A percentile compares a stretch with the other conserved stretches of the same genome.
These are phyloP conservation scores for Moniliophthora roreri DNA, from an alignment of 1,284 basidiomycete species.

Conservation along the genomic window DNA sequence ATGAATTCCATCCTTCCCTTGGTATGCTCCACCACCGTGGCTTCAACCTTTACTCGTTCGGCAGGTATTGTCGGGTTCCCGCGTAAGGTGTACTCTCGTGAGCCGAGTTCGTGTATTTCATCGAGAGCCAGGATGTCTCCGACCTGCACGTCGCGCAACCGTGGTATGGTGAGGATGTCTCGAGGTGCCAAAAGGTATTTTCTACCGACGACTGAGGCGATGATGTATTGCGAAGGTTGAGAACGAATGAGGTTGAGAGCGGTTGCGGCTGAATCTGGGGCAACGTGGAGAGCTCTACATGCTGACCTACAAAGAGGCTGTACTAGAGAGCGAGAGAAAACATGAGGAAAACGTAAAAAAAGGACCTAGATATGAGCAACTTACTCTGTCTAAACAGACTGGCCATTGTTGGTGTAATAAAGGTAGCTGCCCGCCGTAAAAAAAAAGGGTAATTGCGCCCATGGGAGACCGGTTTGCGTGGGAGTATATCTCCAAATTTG, in stretches of 20 bases:
- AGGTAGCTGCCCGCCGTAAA: not conserved
- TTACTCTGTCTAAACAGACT: conserved; percentile 14
- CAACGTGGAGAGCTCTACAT: conserved; percentile 28
- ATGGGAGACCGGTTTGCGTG: too few species aligned
- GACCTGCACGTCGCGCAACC: conserved; percentile 77
- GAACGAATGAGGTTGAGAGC: conserved; percentile 73
- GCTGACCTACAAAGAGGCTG: conserved; percentile 13
- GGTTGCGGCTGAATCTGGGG: conserved; percentile 37
- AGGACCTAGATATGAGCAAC: not conserved
- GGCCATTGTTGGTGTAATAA: not conserved
- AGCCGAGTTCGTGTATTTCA: conserved; percentile 92
- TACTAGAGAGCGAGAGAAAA: conserved; percentile 1
- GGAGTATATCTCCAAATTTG: not conserved
- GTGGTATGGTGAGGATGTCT: conserved; percentile 91
- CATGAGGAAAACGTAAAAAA: not conserved
- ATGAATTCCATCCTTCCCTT: conserved; percentile 90
- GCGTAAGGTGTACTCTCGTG: conserved; percentile 90
- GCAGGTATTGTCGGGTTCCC: conserved; percentile 64
- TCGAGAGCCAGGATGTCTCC: conserved; percentile 86
- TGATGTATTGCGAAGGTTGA: conserved; percentile 85
- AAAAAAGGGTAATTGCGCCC: too few species aligned
- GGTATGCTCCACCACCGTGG: conserved; percentile 95
- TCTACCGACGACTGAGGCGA: conserved; percentile 86
- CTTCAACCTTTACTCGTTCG: conserved; percentile 69
- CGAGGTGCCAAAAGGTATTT: conserved; percentile 88